Evolutionary conservation across 495 filamentous ascomycete genomes (phyloP), one percentile per base, ranked within the genome.

Genomic region (Penicillium daleae): DNA sequence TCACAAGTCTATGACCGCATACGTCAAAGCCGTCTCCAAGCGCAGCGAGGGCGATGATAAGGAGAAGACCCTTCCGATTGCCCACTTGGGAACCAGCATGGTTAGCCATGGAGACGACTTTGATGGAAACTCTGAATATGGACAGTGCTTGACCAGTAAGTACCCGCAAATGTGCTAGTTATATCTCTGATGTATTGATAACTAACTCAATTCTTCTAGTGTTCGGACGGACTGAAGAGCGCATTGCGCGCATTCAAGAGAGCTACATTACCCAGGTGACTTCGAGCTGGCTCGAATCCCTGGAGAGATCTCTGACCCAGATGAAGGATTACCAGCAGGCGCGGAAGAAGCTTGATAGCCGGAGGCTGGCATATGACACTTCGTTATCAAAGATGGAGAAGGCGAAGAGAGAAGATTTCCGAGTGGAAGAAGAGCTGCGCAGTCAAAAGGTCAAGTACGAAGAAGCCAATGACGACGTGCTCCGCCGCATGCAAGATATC

Each of bases 391-490:
- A 98, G 81, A 90, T 96, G 85, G 90, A 97, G 68, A 98, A 97
- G 70, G 87, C 87, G 10, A 97, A 97, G 81, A 90, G 87, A 64
- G 94, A 98, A 62, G 93, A 99, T 72, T 96, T 93, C 78, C 84
- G 91, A 50, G 83, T 95, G 53, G 93, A 99, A 76, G 96, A 99
- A 73, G 94, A 99, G 74, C 83, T 97, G 54, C 88, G 96, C 61
- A 84, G 86, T 15, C 90, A 96, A 71, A 97, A 97, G 70, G 90
- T 91, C 61, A 99, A 97, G 74, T 99, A 97, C 69, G 95, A 97
- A 68, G 96, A 98, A 74, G 90, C 92, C 6, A 96, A 86, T 63
- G 95, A 98, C 64, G 95, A 99, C 67, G 94, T 99, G 60, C 82
- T 87, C 64, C 87, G 94, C 63, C 85, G 95, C 57, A 99, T 99